Conservation (phyloP, 2,329 filamentous ascomycete species). For the Tothia fuscella region DNA sequence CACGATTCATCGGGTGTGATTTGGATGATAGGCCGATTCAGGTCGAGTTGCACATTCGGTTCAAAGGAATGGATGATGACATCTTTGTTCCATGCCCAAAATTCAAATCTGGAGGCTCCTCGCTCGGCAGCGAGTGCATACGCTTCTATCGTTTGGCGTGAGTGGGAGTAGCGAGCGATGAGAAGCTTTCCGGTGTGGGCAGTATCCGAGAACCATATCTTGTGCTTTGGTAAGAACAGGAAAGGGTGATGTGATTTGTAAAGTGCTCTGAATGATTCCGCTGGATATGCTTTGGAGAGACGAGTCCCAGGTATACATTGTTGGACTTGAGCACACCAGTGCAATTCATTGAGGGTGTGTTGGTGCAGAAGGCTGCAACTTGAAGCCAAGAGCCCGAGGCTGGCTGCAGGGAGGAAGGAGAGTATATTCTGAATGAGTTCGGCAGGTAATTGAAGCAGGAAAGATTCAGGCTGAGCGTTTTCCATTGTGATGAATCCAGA, state of each 20-base stretch:
- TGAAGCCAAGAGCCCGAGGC: slow-evolving; percentile 48
- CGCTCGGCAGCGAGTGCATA: slow-evolving; percentile 62
- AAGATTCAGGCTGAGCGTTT: neutral
- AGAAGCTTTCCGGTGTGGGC: slow-evolving; percentile 64
- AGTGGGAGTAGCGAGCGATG: slow-evolving; percentile 62
- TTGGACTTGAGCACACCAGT: slow-evolving; percentile 64
- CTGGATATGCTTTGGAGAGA: slow-evolving; percentile 41
- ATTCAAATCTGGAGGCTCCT: slow-evolving; percentile 40
- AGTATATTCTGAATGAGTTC: slow-evolving; percentile 69
- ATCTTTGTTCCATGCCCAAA: slow-evolving; percentile 53
- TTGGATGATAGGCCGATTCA: slow-evolving; percentile 55
- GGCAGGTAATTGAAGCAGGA: slow-evolving; percentile 45
- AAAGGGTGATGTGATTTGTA: slow-evolving; percentile 64
- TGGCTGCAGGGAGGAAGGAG: slow-evolving; percentile 48
- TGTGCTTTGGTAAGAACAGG: slow-evolving; percentile 73
- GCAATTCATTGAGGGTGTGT: slow-evolving; percentile 51
- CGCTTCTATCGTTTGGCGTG: slow-evolving; percentile 65
- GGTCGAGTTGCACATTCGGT: slow-evolving; percentile 57
- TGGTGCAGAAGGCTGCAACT: slow-evolving; percentile 49
- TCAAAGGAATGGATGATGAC: slow-evolving; percentile 63
- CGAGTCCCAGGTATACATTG: slow-evolving; percentile 44
- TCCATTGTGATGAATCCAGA: neutral
- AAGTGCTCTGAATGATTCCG: slow-evolving; percentile 54
- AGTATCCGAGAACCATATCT: slow-evolving; percentile 75
- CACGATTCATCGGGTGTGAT: slow-evolving; percentile 27